Evolutionary conservation across 352 stramenopile genomes (phyloP), one percentile per base, ranked within the genome.

Genomic region (Aphanomyces cochlioides): DNA sequence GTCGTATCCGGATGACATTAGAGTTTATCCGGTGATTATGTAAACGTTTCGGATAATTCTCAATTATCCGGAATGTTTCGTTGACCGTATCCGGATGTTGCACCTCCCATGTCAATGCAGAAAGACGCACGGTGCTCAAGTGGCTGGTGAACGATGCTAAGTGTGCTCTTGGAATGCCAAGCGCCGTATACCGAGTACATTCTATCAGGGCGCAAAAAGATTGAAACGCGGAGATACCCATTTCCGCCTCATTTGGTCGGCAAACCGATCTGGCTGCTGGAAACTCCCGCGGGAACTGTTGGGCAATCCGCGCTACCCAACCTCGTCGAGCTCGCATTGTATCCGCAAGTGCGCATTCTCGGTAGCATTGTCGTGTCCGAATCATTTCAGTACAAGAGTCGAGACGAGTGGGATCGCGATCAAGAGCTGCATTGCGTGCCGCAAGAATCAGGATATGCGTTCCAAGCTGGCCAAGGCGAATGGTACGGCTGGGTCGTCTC

Each of bases 121-220:
- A 28, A 28, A 28, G 28, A 28, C 45, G 45, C 13, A n/a, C n/a
- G 45, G 13, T 2, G 45, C 13, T 19, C 7, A n/a, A n/a, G 37
- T 58, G 50, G 8, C 50, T 39, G 17, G 28, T 10, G 54, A 12
- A 50, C 10, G 43, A 50, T 50, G 43, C 43, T 61, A 7, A 61
- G 28, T 40, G 64, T 70, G 19, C 50, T 70, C n/a, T 50, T 70
- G 7, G 64, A 70, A 36, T 53, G 37, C 19, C 64, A 70, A 61
- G 64, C 64, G 5, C 64, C 64, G 38, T 70, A 54, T 21, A 47
- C 36, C 8, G 45, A 60, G 6, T 70, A 34, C 28, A 60, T 70
- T 47, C 40, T 70, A 17, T 13, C 34, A 13, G 64, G 64, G 8
- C 47, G 47, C 6, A 70, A 70, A 41, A 64, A 47, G 17, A 61